Conservation (phyloP, 2,329 filamentous ascomycete genomes). For the Aspergillus bombycis region DNA sequence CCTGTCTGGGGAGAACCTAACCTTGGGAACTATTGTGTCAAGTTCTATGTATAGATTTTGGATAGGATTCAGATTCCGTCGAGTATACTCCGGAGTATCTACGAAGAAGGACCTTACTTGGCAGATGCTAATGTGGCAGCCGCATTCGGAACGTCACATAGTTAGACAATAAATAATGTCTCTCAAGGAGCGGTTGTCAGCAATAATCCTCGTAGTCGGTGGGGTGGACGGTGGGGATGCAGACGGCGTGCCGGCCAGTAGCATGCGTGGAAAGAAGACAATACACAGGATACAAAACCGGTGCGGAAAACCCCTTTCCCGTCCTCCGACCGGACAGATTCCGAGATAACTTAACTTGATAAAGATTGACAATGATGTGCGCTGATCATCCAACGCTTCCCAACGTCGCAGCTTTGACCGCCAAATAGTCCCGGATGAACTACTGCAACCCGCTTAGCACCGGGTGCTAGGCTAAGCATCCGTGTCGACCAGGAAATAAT, state of each 20-base stretch:
- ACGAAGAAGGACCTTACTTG: background rate
- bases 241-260: background rate
- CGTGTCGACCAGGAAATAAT: background rate
- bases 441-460: conserved; percentile 27
- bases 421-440: conserved; percentile 26
- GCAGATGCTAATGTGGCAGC: background rate
- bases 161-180: background rate
- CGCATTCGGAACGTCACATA: background rate
- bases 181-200: background rate
- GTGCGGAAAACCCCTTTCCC: conserved; percentile 2
- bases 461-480: conserved; percentile 6
- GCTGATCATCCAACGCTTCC: conserved; percentile 29
- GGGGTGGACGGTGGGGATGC: background rate
- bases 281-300: background rate
- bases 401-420: conserved; percentile 27
- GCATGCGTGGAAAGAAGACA: background rate
- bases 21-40: background rate
- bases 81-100: background rate
- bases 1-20: background rate
- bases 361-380: conserved; percentile 22
- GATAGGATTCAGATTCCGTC: background rate
- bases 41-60: background rate
- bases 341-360: conserved; percentile 18
- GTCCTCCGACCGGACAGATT: conserved; percentile 12
- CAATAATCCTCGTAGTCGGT: background rate